Evolutionary conservation across 1,284 basidiomycete genomes (phyloP), one percentile per base, ranked within the genome.

Genomic region (Exsudoporus floridanus): DNA sequence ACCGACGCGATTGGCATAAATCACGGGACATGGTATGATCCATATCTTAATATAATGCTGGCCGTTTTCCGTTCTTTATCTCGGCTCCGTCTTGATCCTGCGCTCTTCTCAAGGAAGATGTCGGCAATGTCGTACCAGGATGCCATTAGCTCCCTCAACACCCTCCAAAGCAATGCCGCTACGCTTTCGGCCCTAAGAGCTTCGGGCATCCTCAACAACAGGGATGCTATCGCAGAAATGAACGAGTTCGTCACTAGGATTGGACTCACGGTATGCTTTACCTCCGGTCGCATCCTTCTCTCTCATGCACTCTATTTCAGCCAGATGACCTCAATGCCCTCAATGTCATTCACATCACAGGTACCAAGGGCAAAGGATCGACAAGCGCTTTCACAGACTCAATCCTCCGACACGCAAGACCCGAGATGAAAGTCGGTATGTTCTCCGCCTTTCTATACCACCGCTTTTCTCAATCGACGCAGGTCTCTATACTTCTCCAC

Each of bases 361-460:
- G 97, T 3, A 99, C 97, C 5, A 99, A 99, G 73, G 97, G 97
- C 41, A 99, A 99, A 70, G 97, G 97, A 4, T 98, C 94, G 4
- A 97, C 97, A 0, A 93, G 91, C 53, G 96, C 97, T 2, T 99
- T 99, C 63, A 81, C 83, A 4, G 86, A 92, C 67, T 90, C 86
- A 7, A 82, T 91, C 49, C 70, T 92, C 50, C 81, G 86, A 28
- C 77, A 80, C 59, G 70, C 77, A 8, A 79, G 71, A 58, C 89
- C 89, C 6, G 72, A 78, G 3, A 87, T 84, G 80, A 91, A 84
- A 74, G 78, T 86, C 58, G 89, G 89, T 89, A 63, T 43, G 75
- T 60, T 38, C 40, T 47, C 28, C 28, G 18, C 23, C 16, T 36
- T 46, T 18, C 14, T 28, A 6, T 43, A 3, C 37, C 28, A 52